Conservation (phyloP, 352 stramenopile species). For the Globisporangium megalacanthum region DNA sequence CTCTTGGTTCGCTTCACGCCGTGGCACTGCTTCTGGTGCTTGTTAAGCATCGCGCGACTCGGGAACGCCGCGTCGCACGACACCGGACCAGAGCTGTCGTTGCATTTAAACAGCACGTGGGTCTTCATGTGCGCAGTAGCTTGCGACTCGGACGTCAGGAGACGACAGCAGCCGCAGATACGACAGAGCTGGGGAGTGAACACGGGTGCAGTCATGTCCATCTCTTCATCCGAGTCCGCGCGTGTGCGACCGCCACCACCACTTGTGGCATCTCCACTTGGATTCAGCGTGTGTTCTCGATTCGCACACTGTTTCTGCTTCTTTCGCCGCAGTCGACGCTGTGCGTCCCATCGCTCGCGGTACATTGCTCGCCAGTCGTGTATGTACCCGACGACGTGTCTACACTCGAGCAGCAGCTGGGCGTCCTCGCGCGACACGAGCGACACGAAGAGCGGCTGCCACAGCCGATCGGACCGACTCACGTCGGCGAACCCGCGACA, state of each 20-base stretch:
- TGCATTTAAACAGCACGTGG: conserved; percentile 28
- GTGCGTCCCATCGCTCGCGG: conserved; percentile 9
- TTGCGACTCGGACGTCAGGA: conserved; percentile 23
- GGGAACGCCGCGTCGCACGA: conserved; percentile 29
- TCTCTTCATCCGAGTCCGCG: too few species aligned
- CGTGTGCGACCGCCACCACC: too few species aligned
- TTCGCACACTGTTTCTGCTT: not conserved
- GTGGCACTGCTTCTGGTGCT: conserved; percentile 17
- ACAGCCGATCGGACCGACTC: conserved; percentile 27
- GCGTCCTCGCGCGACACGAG: conserved; percentile 13
- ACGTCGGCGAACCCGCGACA: conserved; percentile 38
- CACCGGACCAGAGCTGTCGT: not conserved
- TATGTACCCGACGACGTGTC: conserved; percentile 21
- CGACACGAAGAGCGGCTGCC: conserved; percentile 32
- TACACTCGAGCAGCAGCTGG: conserved; percentile 13
- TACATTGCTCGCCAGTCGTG: conserved; percentile 21
- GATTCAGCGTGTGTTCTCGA: not conserved
- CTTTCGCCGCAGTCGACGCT: conserved; percentile 1
- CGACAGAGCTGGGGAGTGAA: conserved; percentile 31
- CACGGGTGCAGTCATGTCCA: not conserved
- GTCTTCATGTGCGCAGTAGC: conserved; percentile 15
- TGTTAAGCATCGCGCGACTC: conserved; percentile 18
- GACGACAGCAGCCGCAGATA: conserved; percentile 29
- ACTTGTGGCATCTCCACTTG: not conserved
- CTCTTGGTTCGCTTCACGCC: not conserved